A percentile compares a stretch with the other conserved stretches of the same genome.
Conservation (phyloP, 2,329 filamentous ascomycete genomes). For the Sodiomyces alkalinus region DNA sequence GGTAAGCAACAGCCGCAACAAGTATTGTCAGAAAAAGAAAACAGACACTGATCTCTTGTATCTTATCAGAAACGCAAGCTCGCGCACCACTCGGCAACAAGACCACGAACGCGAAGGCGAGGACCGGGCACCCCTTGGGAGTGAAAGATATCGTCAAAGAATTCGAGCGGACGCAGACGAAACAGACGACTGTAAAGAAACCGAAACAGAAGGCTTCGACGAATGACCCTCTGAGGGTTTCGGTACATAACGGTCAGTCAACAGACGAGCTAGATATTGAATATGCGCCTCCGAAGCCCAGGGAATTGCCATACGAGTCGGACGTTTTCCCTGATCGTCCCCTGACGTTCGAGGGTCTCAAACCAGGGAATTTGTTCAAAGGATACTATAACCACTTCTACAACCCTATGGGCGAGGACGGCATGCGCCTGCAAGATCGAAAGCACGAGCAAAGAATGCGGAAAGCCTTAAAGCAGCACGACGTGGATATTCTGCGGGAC, state of each 20-base stretch:
- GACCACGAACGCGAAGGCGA: slow-evolving; percentile 85
- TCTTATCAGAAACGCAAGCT: slow-evolving; percentile 40
- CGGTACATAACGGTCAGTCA: slow-evolving; percentile 39
- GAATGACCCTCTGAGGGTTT: slow-evolving; percentile 42
- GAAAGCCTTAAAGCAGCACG: slow-evolving; percentile 37
- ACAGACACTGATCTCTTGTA: not conserved
- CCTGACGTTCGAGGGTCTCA: slow-evolving; percentile 41
- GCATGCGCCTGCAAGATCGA: slow-evolving; percentile 45
- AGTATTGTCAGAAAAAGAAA: slow-evolving; percentile 4
- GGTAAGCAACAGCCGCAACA: slow-evolving; percentile 7
- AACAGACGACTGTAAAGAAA: slow-evolving; percentile 41
- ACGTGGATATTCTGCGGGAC: slow-evolving; percentile 52
- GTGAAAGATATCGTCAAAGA: slow-evolving; percentile 44
- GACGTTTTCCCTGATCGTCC: slow-evolving; percentile 47
- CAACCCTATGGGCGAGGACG: slow-evolving; percentile 52
- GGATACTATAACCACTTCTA: slow-evolving; percentile 47
- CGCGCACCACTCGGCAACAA: slow-evolving; percentile 84
- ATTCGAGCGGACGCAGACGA: slow-evolving; percentile 48
- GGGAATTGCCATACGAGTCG: slow-evolving; percentile 51
- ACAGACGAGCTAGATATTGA: slow-evolving; percentile 62
- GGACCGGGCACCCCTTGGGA: slow-evolving; percentile 48
- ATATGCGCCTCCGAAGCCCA: slow-evolving; percentile 67
- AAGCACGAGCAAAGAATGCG: slow-evolving; percentile 40
- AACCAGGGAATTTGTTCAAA: slow-evolving; percentile 41
- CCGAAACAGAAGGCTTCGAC: slow-evolving; percentile 40